Base-by-base conservation (phyloP, 768 basidiomycete genomes). In the Suillus subalutaceus region DNA sequence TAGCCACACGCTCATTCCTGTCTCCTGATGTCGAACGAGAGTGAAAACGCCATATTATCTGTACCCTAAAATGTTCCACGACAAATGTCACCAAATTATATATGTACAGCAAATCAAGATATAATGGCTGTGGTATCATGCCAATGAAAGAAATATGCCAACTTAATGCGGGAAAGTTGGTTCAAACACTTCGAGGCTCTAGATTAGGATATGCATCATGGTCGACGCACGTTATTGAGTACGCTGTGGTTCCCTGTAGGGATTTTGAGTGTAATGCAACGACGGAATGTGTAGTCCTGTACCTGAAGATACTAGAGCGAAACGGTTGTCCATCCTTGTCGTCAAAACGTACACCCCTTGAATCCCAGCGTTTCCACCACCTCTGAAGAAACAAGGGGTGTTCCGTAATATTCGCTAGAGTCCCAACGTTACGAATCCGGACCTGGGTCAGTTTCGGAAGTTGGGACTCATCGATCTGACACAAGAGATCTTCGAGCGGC, bases 371-470 rank as follows among this genome's bases (percentile, higher is more conserved):
- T 20, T 63, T 18, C 52, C 71, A 71, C 79, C 79, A 79, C 26
- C 62, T 72, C 43, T 75, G 63, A 58, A 79, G 68, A 40, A 74
- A 77, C 2, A 20, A 26, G 2, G 67, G 68, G 23, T 77, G 71
- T 26, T 77, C 68, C 18, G 72, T 72, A 32, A 81, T 68, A 52
- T 72, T 66, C 6, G 74, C 74, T 77, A 82, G 75, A 0, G 78
- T 76, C 0, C 83, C 83, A 9, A 74, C 73, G 63, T 84, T 81
- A 63, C 79, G 72, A n/a, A 84, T 73, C 23, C 80, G 77, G 43
- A 84, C 63, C 30, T 82, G 81, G 7, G 62, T 65, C 32, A 84
- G 67, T 37, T 69, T 65, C 10, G 82, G 79, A 26, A 81, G 64
- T 38, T 73, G 52, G 41, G 80, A 78, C 66, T 60, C 66, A 61